Evolutionary conservation across 306 rosid genomes (phyloP).

Genomic region (Coriaria nepalensis): DNA sequence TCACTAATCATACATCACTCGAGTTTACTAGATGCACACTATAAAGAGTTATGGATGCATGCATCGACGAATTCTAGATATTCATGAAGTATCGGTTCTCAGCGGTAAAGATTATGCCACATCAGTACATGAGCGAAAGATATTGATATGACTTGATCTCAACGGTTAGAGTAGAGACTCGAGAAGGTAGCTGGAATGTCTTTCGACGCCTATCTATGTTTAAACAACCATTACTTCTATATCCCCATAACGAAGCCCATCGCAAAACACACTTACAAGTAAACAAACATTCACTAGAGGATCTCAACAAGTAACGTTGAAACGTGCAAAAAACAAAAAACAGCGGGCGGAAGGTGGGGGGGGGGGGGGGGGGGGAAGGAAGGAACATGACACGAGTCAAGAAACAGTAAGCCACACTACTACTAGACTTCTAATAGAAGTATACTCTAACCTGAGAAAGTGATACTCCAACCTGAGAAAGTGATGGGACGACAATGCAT

Average conservation of each 20-base stretch:
- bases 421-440: background rate
- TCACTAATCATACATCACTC: too few relatives aligned
- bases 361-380: slow-evolving; percentile 18
- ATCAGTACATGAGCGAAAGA: too few relatives aligned
- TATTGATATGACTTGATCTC: too few relatives aligned
- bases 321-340: slow-evolving; percentile 5
- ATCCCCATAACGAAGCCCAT: slow-evolving; percentile 9
- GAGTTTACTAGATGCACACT: too few relatives aligned
- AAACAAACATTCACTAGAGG: background rate
- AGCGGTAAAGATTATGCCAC: too few relatives aligned
- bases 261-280: too few relatives aligned
- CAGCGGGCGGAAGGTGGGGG: slow-evolving; percentile 10
- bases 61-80: too few relatives aligned
- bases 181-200: too few relatives aligned
- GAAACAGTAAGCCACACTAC: slow-evolving; percentile 15
- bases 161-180: too few relatives aligned
- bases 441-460: background rate
- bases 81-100: too few relatives aligned
- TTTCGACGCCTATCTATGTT: too few relatives aligned
- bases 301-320: slow-evolving; percentile 2
- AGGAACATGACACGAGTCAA: slow-evolving; percentile 15
- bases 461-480: background rate
- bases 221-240: background rate
- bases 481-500: background rate
- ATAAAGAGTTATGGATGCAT: too few relatives aligned